A percentile compares a stretch with the other conserved stretches of the same genome.
Evolutionary conservation across 176 grass and related monocot genomes (phyloP).

Genomic region (Cenchrus americanus): DNA sequence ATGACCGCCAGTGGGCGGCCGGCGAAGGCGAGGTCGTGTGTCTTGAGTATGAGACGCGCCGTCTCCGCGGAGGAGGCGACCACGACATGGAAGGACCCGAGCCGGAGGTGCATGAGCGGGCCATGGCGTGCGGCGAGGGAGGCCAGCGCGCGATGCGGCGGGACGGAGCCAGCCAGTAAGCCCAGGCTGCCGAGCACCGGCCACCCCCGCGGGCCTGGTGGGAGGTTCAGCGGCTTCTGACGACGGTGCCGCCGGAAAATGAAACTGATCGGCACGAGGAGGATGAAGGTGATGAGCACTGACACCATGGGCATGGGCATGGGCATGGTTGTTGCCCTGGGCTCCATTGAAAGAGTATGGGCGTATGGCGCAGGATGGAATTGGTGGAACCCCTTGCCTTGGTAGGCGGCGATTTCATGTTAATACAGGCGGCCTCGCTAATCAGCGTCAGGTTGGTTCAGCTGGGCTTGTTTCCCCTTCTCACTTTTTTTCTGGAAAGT

Average conservation of each 20-base stretch:
- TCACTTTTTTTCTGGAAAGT: too few species aligned
- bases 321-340: too few species aligned
- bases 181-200: slow-evolving; percentile 59
- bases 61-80: slow-evolving; percentile 54
- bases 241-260: neutral
- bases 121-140: slow-evolving; percentile 49
- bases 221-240: slow-evolving; percentile 34
- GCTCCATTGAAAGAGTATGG: too few species aligned
- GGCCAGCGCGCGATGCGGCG: slow-evolving; percentile 58
- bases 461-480: too few species aligned
- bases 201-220: slow-evolving; percentile 57
- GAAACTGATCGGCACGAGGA: slow-evolving; percentile 14
- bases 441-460: too few species aligned
- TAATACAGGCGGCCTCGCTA: too few species aligned
- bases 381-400: too few species aligned
- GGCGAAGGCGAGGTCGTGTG: slow-evolving; percentile 58
- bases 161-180: slow-evolving; percentile 23
- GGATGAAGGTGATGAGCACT: neutral
- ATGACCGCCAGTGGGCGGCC: slow-evolving; percentile 41
- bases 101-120: slow-evolving; percentile 58
- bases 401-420: too few species aligned
- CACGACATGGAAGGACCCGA: slow-evolving; percentile 57
- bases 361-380: too few species aligned
- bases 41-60: slow-evolving; percentile 63
- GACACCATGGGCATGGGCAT: too few species aligned